Evolutionary conservation across 805 yeast species (phyloP), one percentile per base, ranked within the genome.

Genomic region (Wickerhamiella azyma): DNA sequence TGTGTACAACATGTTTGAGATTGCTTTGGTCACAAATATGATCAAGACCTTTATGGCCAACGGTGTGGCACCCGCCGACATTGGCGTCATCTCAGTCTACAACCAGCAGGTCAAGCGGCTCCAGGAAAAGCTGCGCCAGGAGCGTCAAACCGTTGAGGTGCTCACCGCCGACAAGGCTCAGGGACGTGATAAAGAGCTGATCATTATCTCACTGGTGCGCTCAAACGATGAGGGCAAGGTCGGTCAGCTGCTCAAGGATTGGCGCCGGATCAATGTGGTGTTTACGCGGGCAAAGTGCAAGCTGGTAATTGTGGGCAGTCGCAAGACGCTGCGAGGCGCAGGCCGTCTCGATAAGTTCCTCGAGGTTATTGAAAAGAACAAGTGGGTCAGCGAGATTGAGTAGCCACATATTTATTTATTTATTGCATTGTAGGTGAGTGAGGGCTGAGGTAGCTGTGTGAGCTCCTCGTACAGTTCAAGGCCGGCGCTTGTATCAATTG

Each of bases 81-180:
- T 89, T 48, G 98, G 98, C 6, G 78, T 92, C 0, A 85, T 92
- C 78, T 79, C 97, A 0, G 75, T 85, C 45, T 89, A 92, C 61
- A 68, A 94, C 33, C 85, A 88, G 0, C 99, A 92, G 59, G 62
- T 86, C 28, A 59, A 70, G 28, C 58, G 71, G n/a, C 62, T 81
- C 37, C 53, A 58, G 39, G 60, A 61, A 21, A 55, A 50, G 35
- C 59, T 59, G 50, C 55, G 48, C 36, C 37, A 24, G 13, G 26
- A 21, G 3, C 30, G 24, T 11, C 32, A 29, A 9, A 17, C n/a
- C 9, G 63, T 92, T 26, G 97, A 92, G 53, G 71, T 84, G 28
- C 66, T 89, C 47, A 92, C 99, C 0, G 97, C 96, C 0, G 99
- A 92, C 62, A 85, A 81, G 57, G 89, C 82, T 56, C 98, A 92